Evolutionary conservation across 73 alveolate genomes (phyloP).

Genomic region (Paramecium tetraurelia): DNA sequence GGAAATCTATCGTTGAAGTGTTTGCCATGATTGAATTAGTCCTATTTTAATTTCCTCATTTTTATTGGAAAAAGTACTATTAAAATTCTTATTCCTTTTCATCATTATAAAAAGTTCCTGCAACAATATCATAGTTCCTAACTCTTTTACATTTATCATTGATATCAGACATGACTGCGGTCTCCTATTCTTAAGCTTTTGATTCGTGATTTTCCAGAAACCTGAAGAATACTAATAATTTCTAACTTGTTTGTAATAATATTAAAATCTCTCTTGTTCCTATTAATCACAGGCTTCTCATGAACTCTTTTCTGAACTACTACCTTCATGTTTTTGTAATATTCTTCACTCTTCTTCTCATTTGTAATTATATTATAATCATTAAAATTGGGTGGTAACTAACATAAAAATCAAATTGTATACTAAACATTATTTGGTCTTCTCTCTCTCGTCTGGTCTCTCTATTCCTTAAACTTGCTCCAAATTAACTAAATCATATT

Average conservation of each 20-base stretch:
- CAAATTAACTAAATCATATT: slow-evolving; percentile 32
- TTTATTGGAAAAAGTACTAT: neutral
- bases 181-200: neutral
- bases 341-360: slow-evolving; percentile 37
- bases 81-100: slow-evolving; percentile 1
- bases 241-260: slow-evolving; percentile 1
- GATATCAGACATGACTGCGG: neutral
- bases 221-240: neutral
- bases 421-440: slow-evolving; percentile 2
- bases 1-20: slow-evolving; percentile 43
- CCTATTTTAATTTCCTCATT: neutral
- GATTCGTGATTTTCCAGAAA: slow-evolving; percentile 14
- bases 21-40: slow-evolving; percentile 38
- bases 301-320: neutral
- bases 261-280: slow-evolving; percentile 45
- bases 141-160: neutral
- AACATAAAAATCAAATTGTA: neutral
- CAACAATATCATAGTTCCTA: neutral
- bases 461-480: slow-evolving; percentile 16
- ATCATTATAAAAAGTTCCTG: neutral
- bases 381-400: slow-evolving; percentile 46
- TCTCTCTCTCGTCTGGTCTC: slow-evolving; percentile 45
- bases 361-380: slow-evolving; percentile 44
- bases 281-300: slow-evolving; percentile 1
- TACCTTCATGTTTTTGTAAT: slow-evolving; percentile 23